Evolutionary conservation across 257 asterid species (phyloP).

Genomic region (Solanum tarapatanum): DNA sequence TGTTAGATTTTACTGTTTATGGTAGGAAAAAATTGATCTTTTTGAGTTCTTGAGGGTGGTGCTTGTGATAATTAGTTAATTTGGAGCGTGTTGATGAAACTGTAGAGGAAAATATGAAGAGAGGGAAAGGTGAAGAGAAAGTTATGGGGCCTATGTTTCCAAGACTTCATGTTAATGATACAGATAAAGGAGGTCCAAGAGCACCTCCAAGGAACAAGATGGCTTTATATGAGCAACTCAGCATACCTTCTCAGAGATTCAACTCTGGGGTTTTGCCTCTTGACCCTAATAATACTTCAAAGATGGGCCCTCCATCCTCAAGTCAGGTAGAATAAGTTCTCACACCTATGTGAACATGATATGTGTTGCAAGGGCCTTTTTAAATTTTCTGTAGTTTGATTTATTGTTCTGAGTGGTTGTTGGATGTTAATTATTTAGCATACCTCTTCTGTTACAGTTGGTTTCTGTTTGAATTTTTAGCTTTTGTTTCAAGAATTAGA

Average conservation of each 20-base stretch:
- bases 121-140: constrained; percentile 72
- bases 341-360: background rate
- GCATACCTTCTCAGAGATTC: constrained; percentile 82
- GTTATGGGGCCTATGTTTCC: constrained; percentile 84
- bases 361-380: background rate
- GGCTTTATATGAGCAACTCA: constrained; percentile 92
- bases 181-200: constrained; percentile 94
- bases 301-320: constrained; percentile 21
- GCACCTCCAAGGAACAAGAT: constrained; percentile 99
- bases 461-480: background rate
- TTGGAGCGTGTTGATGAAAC: background rate
- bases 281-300: constrained; percentile 12
- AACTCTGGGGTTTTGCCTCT: constrained; percentile 13
- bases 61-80: background rate
- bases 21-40: background rate
- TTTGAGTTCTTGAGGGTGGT: background rate
- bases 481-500: background rate
- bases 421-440: background rate
- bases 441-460: background rate
- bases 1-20: background rate
- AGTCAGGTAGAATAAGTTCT: constrained; percentile 29
- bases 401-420: background rate
- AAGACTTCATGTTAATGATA: constrained; percentile 86
- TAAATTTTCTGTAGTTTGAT: background rate
- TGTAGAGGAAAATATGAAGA: constrained; percentile 34